phyloP scores from a whole-genome alignment of 768 basidiomycete species.

The Pleurotus tuoliensis region DNA sequence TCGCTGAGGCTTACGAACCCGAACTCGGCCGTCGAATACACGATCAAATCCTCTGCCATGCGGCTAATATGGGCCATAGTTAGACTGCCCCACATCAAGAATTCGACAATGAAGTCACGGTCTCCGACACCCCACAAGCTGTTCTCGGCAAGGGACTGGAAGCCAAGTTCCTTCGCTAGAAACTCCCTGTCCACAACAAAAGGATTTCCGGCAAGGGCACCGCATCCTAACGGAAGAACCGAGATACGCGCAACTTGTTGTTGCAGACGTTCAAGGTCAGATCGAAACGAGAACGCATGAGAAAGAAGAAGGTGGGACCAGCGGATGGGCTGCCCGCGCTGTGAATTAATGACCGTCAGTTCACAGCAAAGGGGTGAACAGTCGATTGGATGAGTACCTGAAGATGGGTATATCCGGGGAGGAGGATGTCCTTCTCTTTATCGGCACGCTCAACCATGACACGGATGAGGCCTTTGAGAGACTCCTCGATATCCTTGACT shows the following conservation, averaged over 20 bases:
- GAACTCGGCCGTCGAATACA: slow-evolving; percentile 97
- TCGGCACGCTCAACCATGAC: slow-evolving; percentile 93
- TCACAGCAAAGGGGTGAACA: no score
- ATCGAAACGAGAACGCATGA: slow-evolving; percentile 90
- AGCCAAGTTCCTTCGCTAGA: slow-evolving; percentile 86
- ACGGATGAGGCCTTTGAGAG: slow-evolving; percentile 73
- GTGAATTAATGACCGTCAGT: background rate
- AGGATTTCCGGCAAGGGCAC: slow-evolving; percentile 95
- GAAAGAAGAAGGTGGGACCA: slow-evolving; percentile 98
- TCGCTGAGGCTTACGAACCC: slow-evolving; percentile 95
- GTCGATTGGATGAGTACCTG: slow-evolving; percentile 53
- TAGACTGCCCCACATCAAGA: slow-evolving; percentile 93
- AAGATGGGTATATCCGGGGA: slow-evolving; percentile 97
- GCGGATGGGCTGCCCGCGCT: slow-evolving; percentile 98
- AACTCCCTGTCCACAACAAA: slow-evolving; percentile 93
- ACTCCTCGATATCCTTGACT: slow-evolving; percentile 58
- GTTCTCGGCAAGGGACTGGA: slow-evolving; percentile 87
- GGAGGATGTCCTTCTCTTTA: slow-evolving; percentile 83
- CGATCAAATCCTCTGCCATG: slow-evolving; percentile 92
- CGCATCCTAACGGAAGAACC: slow-evolving; percentile 89
- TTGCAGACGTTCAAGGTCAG: slow-evolving; percentile 80
- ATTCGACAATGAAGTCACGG: slow-evolving; percentile 96
- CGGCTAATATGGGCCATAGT: slow-evolving; percentile 92
- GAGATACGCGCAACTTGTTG: slow-evolving; percentile 89
- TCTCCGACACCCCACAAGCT: slow-evolving; percentile 96